Evolutionary conservation across 495 filamentous ascomycete genomes (phyloP).

Genomic region (Friedmanniomyces simplex): DNA sequence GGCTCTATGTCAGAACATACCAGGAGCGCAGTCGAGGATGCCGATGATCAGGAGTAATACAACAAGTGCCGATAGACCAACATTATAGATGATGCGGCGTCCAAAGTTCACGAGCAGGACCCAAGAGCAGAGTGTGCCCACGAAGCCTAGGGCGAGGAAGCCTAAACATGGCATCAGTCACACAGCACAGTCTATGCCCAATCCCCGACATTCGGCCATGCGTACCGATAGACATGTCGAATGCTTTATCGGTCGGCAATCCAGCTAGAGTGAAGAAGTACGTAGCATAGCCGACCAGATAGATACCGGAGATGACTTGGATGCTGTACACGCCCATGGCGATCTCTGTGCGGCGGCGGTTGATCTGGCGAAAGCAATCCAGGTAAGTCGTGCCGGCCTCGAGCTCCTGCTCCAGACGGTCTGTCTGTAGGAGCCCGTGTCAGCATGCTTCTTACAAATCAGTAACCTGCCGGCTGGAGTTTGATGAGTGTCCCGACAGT

Average conservation of each 20-base stretch:
- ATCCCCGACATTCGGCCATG: too few relatives aligned
- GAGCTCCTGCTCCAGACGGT: constrained; percentile 28
- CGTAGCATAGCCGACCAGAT: constrained; percentile 71
- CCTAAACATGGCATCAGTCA: too few relatives aligned
- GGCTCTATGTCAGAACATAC: constrained; percentile 18
- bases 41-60: constrained; percentile 48
- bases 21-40: constrained; percentile 44
- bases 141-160: constrained; percentile 37
- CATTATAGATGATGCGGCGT: constrained; percentile 42
- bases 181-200: too few relatives aligned
- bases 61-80: constrained; percentile 39
- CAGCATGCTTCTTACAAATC: background rate
- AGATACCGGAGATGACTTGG: constrained; percentile 68
- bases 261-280: constrained; percentile 71
- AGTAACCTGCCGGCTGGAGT: too few relatives aligned
- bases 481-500: too few relatives aligned
- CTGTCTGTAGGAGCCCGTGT: constrained; percentile 14
- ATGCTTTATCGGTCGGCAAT: constrained; percentile 25
- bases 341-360: constrained; percentile 32
- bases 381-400: constrained; percentile 26
- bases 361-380: constrained; percentile 30
- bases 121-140: constrained; percentile 45
- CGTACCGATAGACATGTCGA: constrained; percentile 30
- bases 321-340: constrained; percentile 56
- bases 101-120: constrained; percentile 39